Base-by-base conservation (phyloP, 2,329 filamentous ascomycete genomes). In the Dendryphion nanum region DNA sequence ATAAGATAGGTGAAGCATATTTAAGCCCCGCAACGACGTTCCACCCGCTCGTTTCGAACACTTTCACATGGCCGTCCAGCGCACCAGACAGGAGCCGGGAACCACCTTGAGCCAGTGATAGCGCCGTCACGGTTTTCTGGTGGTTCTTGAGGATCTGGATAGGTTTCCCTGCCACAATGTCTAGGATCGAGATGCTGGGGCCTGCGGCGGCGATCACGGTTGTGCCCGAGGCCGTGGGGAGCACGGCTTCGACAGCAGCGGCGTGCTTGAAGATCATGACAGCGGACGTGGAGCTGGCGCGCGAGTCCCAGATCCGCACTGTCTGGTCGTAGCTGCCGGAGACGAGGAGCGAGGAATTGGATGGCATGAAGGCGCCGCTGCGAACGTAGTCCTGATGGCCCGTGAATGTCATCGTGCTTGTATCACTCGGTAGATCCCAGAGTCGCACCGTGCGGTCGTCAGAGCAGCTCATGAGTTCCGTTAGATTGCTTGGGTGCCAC, bases 221-320 rank as follows among this genome's bases (percentile, higher is more conserved):
- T 4, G 90, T 95, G 33, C 89, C 89, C 2, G 86, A 87, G 6
- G 87, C 83, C 69, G 96, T 82, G 5, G 91, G 83, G 4, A 97
- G 74, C n/a, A 98, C 85, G 35, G 82, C 77, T 67, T 98, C 93
- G 16, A 98, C 79, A 2, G 91, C 85, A 13, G 86, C 86, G n/a
- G 82, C 79, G 71, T 96, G 90, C 73, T 94, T 93, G 73, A 98
- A 97, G 0, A 86, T 88, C 84, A 98, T 93, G 48, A 89, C 89
- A 4, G 62, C 60, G 65, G 79, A 66, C 20, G 62, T 49, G n/a
- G n/a, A n/a, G 20, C 82, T 81, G 23, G 83, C 81, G 50, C 93
- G 78, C 1, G 90, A 84, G 70, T 98, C 93, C 93, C 93, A 98
- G 16, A 98, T 70, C 48, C 86, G 83, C 35, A 97, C 91, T 1